A percentile compares a stretch with the other conserved stretches of the same genome.
These are phyloP conservation scores for Malassezia obtusa DNA, from an alignment of 1,284 basidiomycete species.

Conservation along the genomic window DNA sequence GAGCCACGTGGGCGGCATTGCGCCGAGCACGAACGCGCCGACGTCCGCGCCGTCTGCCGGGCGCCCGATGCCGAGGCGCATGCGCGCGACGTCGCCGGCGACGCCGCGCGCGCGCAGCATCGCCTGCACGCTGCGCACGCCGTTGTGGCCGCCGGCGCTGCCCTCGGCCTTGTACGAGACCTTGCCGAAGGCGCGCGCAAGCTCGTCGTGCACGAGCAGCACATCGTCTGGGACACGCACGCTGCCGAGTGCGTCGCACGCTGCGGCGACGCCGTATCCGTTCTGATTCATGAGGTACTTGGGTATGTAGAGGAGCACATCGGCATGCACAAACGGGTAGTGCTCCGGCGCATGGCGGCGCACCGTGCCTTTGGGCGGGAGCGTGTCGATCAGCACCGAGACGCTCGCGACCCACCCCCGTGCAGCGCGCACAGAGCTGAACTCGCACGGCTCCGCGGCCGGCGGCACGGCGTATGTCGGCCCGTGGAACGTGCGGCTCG, in stretches of 20 bases:
- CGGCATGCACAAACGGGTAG: conserved; percentile 8
- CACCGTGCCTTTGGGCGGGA: conserved; percentile 3
- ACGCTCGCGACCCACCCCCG: conserved; percentile 12
- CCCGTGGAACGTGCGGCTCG: neutral
- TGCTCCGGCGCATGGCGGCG: neutral
- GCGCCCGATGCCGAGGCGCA: conserved; percentile 12
- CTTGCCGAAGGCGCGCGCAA: conserved; percentile 12
- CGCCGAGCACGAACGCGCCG: conserved; percentile 5
- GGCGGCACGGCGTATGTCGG: neutral
- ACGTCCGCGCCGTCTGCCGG: neutral
- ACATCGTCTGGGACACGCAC: neutral
- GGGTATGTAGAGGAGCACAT: conserved; percentile 9
- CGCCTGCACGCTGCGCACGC: conserved; percentile 13
- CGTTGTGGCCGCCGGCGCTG: conserved; percentile 17
- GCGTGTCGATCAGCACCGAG: conserved; percentile 10
- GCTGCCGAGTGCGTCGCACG: neutral
- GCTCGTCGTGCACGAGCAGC: conserved; percentile 14
- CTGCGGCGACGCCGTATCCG: conserved; percentile 4
- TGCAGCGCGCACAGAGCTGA: neutral
- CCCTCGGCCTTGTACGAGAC: conserved; percentile 10
- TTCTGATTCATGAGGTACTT: conserved; percentile 14
- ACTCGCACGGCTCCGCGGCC: neutral
- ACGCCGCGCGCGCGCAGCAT: neutral
- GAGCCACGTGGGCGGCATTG: conserved; percentile 12
- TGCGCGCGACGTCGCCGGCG: conserved; percentile 1